These are phyloP conservation scores for Beta vulgaris DNA, from an alignment of 148 eudicot species.

Conservation along the genomic window DNA sequence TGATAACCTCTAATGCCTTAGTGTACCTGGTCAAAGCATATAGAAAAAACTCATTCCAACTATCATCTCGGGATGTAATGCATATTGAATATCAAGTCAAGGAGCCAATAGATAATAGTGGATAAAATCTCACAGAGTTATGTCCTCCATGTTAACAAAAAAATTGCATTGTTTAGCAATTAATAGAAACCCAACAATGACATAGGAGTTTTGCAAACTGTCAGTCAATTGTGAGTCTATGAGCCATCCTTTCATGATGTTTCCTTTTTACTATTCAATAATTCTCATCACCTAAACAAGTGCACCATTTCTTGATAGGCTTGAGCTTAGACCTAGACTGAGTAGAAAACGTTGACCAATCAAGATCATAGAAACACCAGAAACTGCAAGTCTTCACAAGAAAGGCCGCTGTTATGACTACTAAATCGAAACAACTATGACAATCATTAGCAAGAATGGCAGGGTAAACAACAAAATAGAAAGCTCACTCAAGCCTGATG, in stretches of 20 bases:
- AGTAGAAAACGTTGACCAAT: not conserved
- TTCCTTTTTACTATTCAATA: not conserved
- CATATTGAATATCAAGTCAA: not conserved
- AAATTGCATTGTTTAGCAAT: not conserved
- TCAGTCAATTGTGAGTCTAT: no score
- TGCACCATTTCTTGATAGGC: not conserved
- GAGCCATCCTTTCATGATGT: not conserved
- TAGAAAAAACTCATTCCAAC: constrained; percentile 19
- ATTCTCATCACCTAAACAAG: not conserved
- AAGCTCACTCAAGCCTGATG: not conserved
- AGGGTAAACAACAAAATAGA: not conserved
- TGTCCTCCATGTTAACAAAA: not conserved
- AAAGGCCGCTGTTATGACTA: not conserved
- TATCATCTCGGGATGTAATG: not conserved
- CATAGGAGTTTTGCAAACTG: not conserved
- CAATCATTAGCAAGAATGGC: not conserved
- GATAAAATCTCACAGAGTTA: not conserved
- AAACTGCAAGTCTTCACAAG: not conserved
- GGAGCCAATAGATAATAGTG: not conserved
- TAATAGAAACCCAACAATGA: not conserved
- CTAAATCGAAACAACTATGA: not conserved
- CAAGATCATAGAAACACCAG: not conserved
- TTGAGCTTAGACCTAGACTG: not conserved
- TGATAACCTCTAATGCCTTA: constrained; percentile 95
- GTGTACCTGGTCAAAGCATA: constrained; percentile 63